Conservation (phyloP, 371 early-diverging fungal genomes). For the Rhizopus stolonifer region DNA sequence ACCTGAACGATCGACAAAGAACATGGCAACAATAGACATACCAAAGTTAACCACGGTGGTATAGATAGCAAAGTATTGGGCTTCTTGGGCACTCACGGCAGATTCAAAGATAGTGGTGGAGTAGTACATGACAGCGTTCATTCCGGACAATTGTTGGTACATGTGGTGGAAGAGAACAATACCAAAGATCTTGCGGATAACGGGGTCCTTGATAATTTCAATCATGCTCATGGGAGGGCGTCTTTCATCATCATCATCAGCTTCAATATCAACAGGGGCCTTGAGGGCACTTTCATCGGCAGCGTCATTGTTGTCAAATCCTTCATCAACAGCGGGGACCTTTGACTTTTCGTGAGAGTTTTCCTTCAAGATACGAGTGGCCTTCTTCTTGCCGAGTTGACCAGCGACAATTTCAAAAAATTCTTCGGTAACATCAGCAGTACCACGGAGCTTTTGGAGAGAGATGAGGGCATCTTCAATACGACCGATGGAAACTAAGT, state of each 20-base stretch:
- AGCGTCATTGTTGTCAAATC: conserved; percentile 16
- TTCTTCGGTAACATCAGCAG: conserved; percentile 10
- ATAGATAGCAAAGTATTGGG: conserved; percentile 59
- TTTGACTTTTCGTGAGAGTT: conserved; percentile 15
- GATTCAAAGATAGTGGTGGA: conserved; percentile 67
- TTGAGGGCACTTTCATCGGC: neutral
- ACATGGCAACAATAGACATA: conserved; percentile 51
- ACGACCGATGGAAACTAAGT: conserved; percentile 58
- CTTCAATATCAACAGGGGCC: conserved; percentile 5
- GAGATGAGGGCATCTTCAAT: conserved; percentile 55
- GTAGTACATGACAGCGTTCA: conserved; percentile 83
- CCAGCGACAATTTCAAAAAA: conserved; percentile 24
- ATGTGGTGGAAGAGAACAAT: conserved; percentile 47
- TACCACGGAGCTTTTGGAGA: conserved; percentile 55
- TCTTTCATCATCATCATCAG: conserved; percentile 11
- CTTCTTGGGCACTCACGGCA: conserved; percentile 41
- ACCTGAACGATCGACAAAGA: conserved; percentile 36
- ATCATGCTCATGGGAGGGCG: conserved; percentile 30
- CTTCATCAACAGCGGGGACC: conserved; percentile 16
- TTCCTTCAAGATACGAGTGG: conserved; percentile 17
- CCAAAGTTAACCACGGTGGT: conserved; percentile 65
- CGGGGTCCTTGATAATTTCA: conserved; percentile 43
- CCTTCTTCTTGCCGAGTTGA: conserved; percentile 15
- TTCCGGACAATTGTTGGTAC: conserved; percentile 82
- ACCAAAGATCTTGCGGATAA: conserved; percentile 56